phyloP scores from a whole-genome alignment of 305 asterid genomes.

The Fraxinus floribunda region DNA sequence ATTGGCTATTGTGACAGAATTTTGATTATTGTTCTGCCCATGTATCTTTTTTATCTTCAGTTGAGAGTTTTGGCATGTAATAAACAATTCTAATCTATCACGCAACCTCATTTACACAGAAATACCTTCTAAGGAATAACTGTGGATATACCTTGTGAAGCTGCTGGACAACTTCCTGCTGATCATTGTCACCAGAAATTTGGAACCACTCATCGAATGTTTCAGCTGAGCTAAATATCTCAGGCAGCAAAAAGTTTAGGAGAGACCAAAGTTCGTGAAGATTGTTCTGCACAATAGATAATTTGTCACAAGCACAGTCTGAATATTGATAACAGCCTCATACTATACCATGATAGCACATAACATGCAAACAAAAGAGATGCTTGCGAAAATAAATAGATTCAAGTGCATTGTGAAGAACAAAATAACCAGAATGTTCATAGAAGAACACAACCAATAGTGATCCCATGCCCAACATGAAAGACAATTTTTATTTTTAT shows the following conservation, averaged over 20 bases:
- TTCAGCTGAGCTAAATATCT: constrained; percentile 98
- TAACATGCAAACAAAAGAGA: constrained; percentile 1
- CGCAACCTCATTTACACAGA: neutral
- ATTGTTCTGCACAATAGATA: constrained; percentile 68
- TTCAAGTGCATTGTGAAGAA: neutral
- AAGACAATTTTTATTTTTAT: neutral
- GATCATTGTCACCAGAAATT: constrained; percentile 96
- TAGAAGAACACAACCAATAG: neutral
- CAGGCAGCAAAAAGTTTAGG: constrained; percentile 92
- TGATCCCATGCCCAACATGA: neutral
- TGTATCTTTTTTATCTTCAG: neutral
- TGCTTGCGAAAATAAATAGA: neutral
- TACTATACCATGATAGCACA: neutral
- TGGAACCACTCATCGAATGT: constrained; percentile 99
- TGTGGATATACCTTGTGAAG: constrained; percentile 77
- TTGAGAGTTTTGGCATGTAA: neutral
- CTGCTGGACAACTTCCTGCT: constrained; percentile 99
- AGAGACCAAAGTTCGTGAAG: constrained; percentile 99
- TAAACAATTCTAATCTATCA: neutral
- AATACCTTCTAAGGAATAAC: neutral
- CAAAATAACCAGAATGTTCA: neutral
- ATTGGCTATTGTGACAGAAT: neutral
- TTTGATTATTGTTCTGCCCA: neutral
- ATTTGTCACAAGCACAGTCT: constrained; percentile 1
- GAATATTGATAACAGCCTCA: neutral